Evolutionary conservation across 129 eudicot species (phyloP).

Genomic region (Smallanthus sonchifolius): DNA sequence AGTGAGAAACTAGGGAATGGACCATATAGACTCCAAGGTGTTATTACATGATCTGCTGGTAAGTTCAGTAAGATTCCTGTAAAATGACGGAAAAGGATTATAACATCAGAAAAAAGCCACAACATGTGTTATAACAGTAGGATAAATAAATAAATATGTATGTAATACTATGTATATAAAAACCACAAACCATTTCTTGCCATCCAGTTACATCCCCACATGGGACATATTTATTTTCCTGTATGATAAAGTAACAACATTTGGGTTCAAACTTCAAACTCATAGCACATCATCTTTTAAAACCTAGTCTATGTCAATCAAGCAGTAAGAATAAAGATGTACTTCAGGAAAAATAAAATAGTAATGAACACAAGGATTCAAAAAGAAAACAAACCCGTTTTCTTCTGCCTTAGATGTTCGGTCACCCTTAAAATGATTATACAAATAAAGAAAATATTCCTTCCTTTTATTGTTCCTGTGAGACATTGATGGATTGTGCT

Average conservation of each 20-base stretch:
- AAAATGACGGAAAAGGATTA: slow-evolving; percentile 26
- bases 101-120: slow-evolving; percentile 5
- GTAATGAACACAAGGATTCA: background rate
- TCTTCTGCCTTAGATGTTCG: too few species aligned
- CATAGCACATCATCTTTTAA: slow-evolving; percentile 22
- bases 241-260: slow-evolving; percentile 26
- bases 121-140: slow-evolving; percentile 29
- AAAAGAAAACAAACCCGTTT: background rate
- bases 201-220: slow-evolving; percentile 50
- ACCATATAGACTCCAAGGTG: slow-evolving; percentile 29
- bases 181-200: slow-evolving; percentile 25
- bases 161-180: background rate
- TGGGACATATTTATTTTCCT: slow-evolving; percentile 18
- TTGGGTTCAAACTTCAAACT: slow-evolving; percentile 21
- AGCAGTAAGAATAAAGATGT: background rate
- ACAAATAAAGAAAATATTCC: background rate
- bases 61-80: slow-evolving; percentile 27
- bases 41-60: slow-evolving; percentile 16
- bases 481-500: slow-evolving; percentile 14
- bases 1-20: slow-evolving; percentile 28
- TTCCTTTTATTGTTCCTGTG: background rate
- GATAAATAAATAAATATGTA: slow-evolving; percentile 12
- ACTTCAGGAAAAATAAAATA: background rate
- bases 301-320: background rate
- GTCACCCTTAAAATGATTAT: background rate